A percentile compares a stretch with the other conserved stretches of the same genome.
These are phyloP conservation scores for Echeveria elegans DNA, from an alignment of 164 flowering plant species.

Conservation along the genomic window DNA sequence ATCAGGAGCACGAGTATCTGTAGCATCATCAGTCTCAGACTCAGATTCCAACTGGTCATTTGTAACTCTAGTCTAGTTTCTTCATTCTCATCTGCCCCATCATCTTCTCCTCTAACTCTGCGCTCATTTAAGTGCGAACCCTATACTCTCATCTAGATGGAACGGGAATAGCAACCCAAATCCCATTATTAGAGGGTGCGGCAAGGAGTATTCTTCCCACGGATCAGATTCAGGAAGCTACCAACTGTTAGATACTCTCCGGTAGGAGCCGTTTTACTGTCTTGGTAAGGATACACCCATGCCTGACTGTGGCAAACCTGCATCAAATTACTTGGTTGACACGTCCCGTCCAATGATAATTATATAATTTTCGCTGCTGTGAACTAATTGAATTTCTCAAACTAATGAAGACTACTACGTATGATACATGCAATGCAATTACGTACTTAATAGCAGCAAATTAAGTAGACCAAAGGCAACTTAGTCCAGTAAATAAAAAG, in stretches of 20 bases:
- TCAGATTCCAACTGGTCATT: conserved; percentile 45
- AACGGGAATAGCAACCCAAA: conserved; percentile 87
- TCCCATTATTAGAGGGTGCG: conserved; percentile 97
- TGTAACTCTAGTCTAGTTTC: conserved; percentile 29
- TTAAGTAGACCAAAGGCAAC: no score
- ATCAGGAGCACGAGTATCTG: conserved; percentile 14
- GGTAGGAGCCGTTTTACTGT: conserved; percentile 97
- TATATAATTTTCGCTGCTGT: conserved; percentile 92
- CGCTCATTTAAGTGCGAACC: conserved; percentile 96
- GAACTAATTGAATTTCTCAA: conserved; percentile 98
- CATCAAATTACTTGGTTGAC: conserved; percentile 6
- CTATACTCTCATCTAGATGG: conserved; percentile 88
- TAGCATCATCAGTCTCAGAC: conserved; percentile 35
- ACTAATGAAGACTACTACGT: no score
- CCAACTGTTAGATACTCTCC: conserved; percentile 98
- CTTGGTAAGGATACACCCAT: conserved; percentile 98
- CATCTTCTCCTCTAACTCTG: conserved; percentile 93
- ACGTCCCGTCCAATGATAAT: conserved; percentile 96
- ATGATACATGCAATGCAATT: no score
- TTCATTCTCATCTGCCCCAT: conserved; percentile 40
- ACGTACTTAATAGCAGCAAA: no score
- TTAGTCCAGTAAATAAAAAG: no score
- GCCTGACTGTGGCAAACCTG: conserved; percentile 98
- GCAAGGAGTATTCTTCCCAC: conserved; percentile 96
- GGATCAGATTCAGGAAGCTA: conserved; percentile 97